Percentiles rank a stretch among this genome's conserved stretches.
These are phyloP conservation scores for Xanthoconium purpureum DNA, from an alignment of 768 basidiomycete species.

Conservation along the genomic window DNA sequence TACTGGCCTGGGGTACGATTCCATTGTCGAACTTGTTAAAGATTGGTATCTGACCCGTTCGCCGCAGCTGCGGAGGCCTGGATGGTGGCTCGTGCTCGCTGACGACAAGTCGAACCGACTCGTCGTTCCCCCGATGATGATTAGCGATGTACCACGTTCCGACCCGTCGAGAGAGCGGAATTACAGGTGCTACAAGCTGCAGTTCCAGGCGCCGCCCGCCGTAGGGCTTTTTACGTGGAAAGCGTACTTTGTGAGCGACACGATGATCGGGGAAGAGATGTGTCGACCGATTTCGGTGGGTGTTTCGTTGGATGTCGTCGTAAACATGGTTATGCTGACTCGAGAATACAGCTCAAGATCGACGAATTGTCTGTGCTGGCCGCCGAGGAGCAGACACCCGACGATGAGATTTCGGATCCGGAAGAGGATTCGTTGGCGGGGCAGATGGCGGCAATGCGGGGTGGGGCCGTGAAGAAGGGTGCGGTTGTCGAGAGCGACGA, in stretches of 20 bases:
- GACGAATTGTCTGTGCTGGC: conserved; percentile 63
- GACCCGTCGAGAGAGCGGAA: conserved; percentile 48
- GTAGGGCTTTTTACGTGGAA: conserved; percentile 88
- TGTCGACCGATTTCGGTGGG: conserved; percentile 68
- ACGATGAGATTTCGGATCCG: conserved; percentile 97
- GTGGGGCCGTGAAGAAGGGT: conserved; percentile 75
- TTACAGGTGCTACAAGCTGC: conserved; percentile 83
- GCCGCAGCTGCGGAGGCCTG: conserved; percentile 75
- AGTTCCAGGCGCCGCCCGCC: conserved; percentile 91
- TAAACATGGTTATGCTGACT: too few relatives aligned
- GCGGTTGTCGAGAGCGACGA: conserved; percentile 31
- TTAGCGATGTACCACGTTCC: conserved; percentile 73
- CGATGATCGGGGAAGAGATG: conserved; percentile 80
- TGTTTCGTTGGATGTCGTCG: conserved; percentile 6
- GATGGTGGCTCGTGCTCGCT: conserved; percentile 89
- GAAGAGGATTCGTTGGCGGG: conserved; percentile 96
- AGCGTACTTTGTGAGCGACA: conserved; percentile 81
- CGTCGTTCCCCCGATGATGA: conserved; percentile 82
- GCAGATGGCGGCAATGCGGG: conserved; percentile 96
- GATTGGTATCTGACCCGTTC: neutral
- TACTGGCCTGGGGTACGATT: conserved; percentile 80
- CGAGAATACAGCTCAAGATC: conserved; percentile 65
- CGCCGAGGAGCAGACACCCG: conserved; percentile 57
- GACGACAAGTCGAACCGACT: conserved; percentile 83
- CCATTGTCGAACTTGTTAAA: neutral